Evolutionary conservation across 2,329 filamentous ascomycete species (phyloP), one percentile per base, ranked within the genome.

Genomic region (Diaporthe eres): DNA sequence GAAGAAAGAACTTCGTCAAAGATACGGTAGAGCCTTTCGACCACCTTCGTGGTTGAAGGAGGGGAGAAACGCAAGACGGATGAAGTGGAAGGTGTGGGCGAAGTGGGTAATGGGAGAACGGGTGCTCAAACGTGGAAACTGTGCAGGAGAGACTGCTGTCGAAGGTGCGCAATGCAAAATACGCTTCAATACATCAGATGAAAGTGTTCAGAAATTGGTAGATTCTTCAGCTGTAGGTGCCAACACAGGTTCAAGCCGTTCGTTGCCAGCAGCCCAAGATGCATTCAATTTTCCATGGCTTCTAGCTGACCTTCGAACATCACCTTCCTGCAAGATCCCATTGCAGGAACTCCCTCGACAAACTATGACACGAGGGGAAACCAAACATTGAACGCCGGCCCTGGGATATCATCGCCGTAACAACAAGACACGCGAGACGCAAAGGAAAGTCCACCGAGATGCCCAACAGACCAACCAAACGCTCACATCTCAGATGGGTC

Each of bases 51-150:
- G 61, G 25, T 47, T 65, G 44, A 63, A 19, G 44, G n/a, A 51
- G 28, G 47, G 39, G 39, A 68, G 19, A 51, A 31, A 53, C 8
- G 15, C 25, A 53, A 44, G 42, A 47, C 71, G 28, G 37, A 42
- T 47, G 70, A 47, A n/a, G 25, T 72, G 7, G 44, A 77, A 77
- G 57, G 77, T 67, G 76, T 58, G 39, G 60, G 55, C 57, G 55
- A 68, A 71, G 67, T 71, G 55, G 65, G 57, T 49, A 25, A 47
- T 37, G 53, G 51, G 55, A n/a, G 42, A 42, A 31, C 39, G 34
- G 44, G 28, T 17, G 19, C 60, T 47, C 5, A 51, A 51, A 5
- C 19, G 53, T 55, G 53, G 49, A 75, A 65, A 65, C 22, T n/a
- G 55, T 34, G 9, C 44, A 10, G 44, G 44, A 2, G 22, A 22